phyloP scores from a whole-genome alignment of 2,329 filamentous ascomycete genomes.

The Fusarium praegraminearum region DNA sequence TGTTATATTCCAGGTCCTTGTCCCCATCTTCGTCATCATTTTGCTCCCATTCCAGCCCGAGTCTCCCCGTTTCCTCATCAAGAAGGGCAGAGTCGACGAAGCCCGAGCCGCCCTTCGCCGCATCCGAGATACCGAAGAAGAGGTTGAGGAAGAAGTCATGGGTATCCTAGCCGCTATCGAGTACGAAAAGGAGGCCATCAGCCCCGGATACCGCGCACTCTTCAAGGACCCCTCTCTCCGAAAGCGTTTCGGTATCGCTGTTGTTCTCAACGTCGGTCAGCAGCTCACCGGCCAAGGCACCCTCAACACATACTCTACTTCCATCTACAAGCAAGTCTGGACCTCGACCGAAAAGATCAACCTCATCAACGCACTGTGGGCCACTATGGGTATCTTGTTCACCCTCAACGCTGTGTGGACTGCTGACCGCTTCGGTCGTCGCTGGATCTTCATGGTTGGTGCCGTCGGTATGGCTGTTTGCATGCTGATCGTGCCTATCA shows the following conservation, averaged over 20 bases:
- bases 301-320: slow-evolving; percentile 78
- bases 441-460: slow-evolving; percentile 76
- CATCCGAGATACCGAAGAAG: slow-evolving; percentile 73
- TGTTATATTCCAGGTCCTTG: slow-evolving; percentile 78
- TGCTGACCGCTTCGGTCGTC: slow-evolving; percentile 77
- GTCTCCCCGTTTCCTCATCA: slow-evolving; percentile 75
- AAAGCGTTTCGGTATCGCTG: slow-evolving; percentile 73
- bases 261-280: slow-evolving; percentile 76
- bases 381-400: slow-evolving; percentile 78
- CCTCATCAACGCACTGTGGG: slow-evolving; percentile 80
- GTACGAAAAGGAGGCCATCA: slow-evolving; percentile 78
- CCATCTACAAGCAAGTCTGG: slow-evolving; percentile 80
- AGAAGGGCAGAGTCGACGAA: slow-evolving; percentile 69
- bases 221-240: slow-evolving; percentile 78
- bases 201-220: slow-evolving; percentile 71
- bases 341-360: slow-evolving; percentile 69
- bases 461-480: slow-evolving; percentile 76
- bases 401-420: slow-evolving; percentile 80
- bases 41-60: slow-evolving; percentile 76
- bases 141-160: slow-evolving; percentile 74
- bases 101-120: slow-evolving; percentile 68
- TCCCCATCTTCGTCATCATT: slow-evolving; percentile 70
- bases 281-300: slow-evolving; percentile 80
- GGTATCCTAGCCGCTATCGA: slow-evolving; percentile 76
- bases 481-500: slow-evolving; percentile 72